Evolutionary conservation across 306 rosid genomes (phyloP).

Genomic region (Citrullus mucosospermus): DNA sequence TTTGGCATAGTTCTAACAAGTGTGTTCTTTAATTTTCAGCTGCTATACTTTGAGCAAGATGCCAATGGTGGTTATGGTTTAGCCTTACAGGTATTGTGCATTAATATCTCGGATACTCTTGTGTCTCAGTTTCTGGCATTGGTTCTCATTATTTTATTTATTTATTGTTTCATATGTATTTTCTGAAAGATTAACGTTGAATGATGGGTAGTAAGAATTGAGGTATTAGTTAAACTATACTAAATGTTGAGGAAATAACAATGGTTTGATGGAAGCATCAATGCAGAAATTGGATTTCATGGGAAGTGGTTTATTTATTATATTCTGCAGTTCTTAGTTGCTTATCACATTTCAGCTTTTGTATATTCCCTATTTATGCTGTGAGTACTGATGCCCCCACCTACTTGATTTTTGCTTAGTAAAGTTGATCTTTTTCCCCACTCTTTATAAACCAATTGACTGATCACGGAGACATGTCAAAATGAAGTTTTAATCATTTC

Average conservation of each 20-base stretch:
- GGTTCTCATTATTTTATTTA: not conserved
- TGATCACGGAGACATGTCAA: not conserved
- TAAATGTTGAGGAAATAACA: not conserved
- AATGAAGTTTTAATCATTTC: not conserved
- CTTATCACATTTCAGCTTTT: not conserved
- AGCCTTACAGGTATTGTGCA: conserved; percentile 71
- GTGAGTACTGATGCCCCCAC: not conserved
- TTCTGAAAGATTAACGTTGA: not conserved
- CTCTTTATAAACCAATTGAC: not conserved
- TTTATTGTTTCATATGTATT: not conserved
- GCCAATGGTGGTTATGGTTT: conserved; percentile 69
- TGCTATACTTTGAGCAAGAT: conserved; percentile 96
- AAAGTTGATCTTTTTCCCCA: not conserved
- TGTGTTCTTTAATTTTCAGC: conserved; percentile 37
- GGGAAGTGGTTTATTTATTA: not conserved
- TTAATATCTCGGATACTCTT: conserved; percentile 9
- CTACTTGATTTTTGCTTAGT: not conserved
- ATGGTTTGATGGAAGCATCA: not conserved
- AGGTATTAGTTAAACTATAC: not conserved
- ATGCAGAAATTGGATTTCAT: not conserved
- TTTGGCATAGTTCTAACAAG: not conserved
- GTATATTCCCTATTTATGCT: not conserved
- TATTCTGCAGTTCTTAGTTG: not conserved
- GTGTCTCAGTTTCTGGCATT: not conserved
- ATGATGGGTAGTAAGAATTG: not conserved